Evolutionary conservation across 305 asterid genomes (phyloP), one percentile per base, ranked within the genome.

Genomic region (Striga hermonthica): DNA sequence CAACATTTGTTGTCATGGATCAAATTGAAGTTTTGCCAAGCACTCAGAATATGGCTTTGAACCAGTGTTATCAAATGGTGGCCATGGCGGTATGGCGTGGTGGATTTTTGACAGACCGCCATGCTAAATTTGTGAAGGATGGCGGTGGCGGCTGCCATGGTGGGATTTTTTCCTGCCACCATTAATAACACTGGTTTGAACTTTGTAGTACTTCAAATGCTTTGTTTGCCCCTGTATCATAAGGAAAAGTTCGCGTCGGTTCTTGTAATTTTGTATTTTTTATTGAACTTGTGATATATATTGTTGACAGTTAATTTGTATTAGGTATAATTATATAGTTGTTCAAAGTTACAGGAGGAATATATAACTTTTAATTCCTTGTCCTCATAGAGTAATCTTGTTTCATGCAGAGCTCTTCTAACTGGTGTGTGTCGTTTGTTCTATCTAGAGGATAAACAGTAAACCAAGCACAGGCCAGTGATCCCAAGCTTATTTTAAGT

Each of bases 11-110:
- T 50, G 13, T 41, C 39, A 22, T 40, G 35, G 31, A 50, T 15
- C 58, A 34, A 16, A 22, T 69, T 8, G 60, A 14, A 3, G 64
- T 43, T 68, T 66, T 60, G 34, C 37, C 73, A 60, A 68, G 44
- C 39, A 35, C 11, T 31, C 4, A 5, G 41, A 43, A 47, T 53
- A 28, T 9, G 48, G 10, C 11, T 57, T 57, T 10, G 41, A 48
- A 28, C 11, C 31, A 22, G 31, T 22, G 31, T 22, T 22, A 22
- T 2, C 1, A 22, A 22, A 22, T 22, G 31, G 31, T 22, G 31
- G 31, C 31, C n/a, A n/a, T n/a, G n/a, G n/a, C n/a, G n/a, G n/a
- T n/a, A n/a, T n/a, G n/a, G n/a, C n/a, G n/a, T n/a, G n/a, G n/a
- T n/a, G n/a, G n/a, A n/a, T n/a, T n/a, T n/a, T n/a, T n/a, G n/a